Percentiles rank a stretch among this genome's conserved stretches.
Evolutionary conservation across 2,329 filamentous ascomycete genomes (phyloP).

Genomic region (Phyllosticta citriasiana): DNA sequence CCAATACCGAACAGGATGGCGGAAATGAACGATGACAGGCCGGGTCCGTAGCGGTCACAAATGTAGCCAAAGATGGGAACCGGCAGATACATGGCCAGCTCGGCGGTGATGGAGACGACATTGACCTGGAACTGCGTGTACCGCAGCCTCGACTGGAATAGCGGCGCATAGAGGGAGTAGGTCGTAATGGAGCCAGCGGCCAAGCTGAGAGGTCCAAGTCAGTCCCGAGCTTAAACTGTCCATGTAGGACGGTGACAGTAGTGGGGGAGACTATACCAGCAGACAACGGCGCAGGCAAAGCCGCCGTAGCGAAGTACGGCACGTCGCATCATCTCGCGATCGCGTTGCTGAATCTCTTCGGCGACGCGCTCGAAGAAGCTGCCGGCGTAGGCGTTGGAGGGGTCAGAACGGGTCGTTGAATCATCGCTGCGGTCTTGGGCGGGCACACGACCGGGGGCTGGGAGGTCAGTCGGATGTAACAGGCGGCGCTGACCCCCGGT

Average conservation of each 20-base stretch:
- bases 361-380: conserved; percentile 52
- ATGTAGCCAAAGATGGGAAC: conserved; percentile 82
- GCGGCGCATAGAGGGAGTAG: conserved; percentile 86
- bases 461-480: conserved; percentile 26
- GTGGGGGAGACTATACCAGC: conserved; percentile 28
- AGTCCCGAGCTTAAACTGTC: background rate
- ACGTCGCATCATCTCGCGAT: conserved; percentile 44
- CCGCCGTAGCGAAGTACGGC: conserved; percentile 44
- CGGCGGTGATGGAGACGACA: conserved; percentile 74
- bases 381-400: conserved; percentile 37
- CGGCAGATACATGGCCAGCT: conserved; percentile 83
- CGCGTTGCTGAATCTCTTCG: conserved; percentile 49
- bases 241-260: background rate
- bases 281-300: conserved; percentile 52
- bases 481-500: conserved; percentile 17
- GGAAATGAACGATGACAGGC: conserved; percentile 63
- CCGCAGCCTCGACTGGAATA: conserved; percentile 75
- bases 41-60: conserved; percentile 80
- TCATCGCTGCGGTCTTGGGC: conserved; percentile 18
- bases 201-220: conserved; percentile 36
- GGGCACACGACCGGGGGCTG: conserved; percentile 21
- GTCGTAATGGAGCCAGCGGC: conserved; percentile 87
- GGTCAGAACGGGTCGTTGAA: conserved; percentile 6
- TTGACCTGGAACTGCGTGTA: conserved; percentile 94
- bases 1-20: conserved; percentile 67